Percentiles rank a stretch among this genome's conserved stretches.
phyloP scores from a whole-genome alignment of 805 yeast species.

The Alloascoidea hylecoeti region DNA sequence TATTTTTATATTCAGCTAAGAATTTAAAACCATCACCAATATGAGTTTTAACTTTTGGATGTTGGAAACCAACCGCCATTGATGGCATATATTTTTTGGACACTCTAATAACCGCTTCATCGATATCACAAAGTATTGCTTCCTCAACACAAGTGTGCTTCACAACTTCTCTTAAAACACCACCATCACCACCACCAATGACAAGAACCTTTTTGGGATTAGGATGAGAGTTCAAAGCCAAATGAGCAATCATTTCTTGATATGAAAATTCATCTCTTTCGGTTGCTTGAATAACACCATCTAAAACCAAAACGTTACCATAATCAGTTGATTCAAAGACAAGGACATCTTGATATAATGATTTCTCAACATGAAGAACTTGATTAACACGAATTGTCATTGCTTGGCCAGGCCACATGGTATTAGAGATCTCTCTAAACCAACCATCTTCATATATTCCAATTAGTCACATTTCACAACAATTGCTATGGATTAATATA shows the following conservation, averaged over 20 bases:
- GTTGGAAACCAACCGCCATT: conserved; percentile 70
- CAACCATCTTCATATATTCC: conserved; percentile 51
- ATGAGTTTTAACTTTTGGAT: conserved; percentile 83
- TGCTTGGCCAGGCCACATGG: conserved; percentile 99
- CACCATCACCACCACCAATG: conserved; percentile 99
- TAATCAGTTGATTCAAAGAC: conserved; percentile 88
- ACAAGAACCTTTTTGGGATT: conserved; percentile 89
- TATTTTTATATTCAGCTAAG: conserved; percentile 67
- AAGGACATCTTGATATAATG: conserved; percentile 85
- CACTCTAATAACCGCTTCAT: conserved; percentile 65
- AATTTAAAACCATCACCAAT: conserved; percentile 98
- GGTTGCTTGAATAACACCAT: conserved; percentile 90
- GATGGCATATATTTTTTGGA: conserved; percentile 81
- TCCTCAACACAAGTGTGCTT: conserved; percentile 80
- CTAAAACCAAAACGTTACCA: conserved; percentile 91
- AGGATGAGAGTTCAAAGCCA: conserved; percentile 87
- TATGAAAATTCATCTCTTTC: conserved; percentile 96
- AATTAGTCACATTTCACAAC: conserved; percentile 2
- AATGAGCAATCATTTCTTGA: conserved; percentile 96
- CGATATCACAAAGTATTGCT: conserved; percentile 89
- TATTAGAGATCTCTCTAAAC: conserved; percentile 91
- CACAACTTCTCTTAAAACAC: conserved; percentile 88
- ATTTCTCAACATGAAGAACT: conserved; percentile 70
- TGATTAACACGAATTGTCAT: conserved; percentile 83
- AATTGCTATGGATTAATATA: neutral